Percentiles rank a stretch among this genome's conserved stretches.
These are phyloP conservation scores for Hymenoscyphus linearis DNA, from an alignment of 2,329 filamentous ascomycete genomes.

Conservation along the genomic window DNA sequence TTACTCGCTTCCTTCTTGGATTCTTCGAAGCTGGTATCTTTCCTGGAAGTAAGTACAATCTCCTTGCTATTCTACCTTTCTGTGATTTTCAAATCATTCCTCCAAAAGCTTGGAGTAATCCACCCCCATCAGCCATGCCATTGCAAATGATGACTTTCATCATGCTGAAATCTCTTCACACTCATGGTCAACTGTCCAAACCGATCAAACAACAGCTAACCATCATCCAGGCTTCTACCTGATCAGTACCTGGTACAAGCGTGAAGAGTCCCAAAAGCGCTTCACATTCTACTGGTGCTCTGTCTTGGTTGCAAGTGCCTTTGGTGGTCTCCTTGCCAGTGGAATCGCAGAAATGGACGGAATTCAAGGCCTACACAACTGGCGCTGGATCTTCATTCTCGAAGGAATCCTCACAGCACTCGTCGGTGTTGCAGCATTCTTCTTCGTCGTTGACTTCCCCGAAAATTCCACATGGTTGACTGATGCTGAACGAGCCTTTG, in stretches of 20 bases:
- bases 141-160: no score
- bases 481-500: slow-evolving; percentile 59
- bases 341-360: slow-evolving; percentile 56
- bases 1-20: slow-evolving; percentile 61
- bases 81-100: background rate
- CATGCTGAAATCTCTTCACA: background rate
- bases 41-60: slow-evolving; percentile 62
- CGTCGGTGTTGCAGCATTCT: slow-evolving; percentile 54
- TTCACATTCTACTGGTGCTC: slow-evolving; percentile 65
- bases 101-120: no score
- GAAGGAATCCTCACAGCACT: slow-evolving; percentile 60
- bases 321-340: slow-evolving; percentile 61
- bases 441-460: slow-evolving; percentile 63
- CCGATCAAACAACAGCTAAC: slow-evolving; percentile 41
- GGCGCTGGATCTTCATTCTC: slow-evolving; percentile 38
- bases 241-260: slow-evolving; percentile 60
- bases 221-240: slow-evolving; percentile 34
- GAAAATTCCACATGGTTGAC: slow-evolving; percentile 62
- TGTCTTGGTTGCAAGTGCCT: slow-evolving; percentile 64
- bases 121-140: no score
- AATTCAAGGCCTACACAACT: slow-evolving; percentile 41
- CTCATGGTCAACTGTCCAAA: slow-evolving; percentile 53
- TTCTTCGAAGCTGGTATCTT: slow-evolving; percentile 60
- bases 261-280: slow-evolving; percentile 61
- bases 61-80: background rate